Conservation (phyloP, 177 flowering plant species). For the Vitis hybrid region DNA sequence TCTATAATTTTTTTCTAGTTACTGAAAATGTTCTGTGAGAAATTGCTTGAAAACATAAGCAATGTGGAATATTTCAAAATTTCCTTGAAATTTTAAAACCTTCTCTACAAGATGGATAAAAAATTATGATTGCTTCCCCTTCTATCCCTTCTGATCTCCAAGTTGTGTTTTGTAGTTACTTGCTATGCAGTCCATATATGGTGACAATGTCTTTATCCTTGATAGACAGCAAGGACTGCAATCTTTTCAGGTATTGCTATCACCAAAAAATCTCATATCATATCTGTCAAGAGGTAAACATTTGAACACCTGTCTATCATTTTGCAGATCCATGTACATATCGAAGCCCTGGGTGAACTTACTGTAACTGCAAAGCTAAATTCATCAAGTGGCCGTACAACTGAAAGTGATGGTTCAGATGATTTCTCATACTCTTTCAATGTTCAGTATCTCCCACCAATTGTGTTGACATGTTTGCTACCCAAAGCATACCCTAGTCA, state of each 20-base stretch:
- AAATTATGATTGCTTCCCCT: neutral
- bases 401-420: slow-evolving; percentile 22
- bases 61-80: no score
- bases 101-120: neutral
- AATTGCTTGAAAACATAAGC: no score
- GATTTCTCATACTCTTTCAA: slow-evolving; percentile 62
- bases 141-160: slow-evolving; percentile 1
- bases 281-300: neutral
- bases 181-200: slow-evolving; percentile 82
- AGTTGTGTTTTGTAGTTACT: slow-evolving; percentile 53
- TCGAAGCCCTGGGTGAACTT: slow-evolving; percentile 53
- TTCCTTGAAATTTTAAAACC: no score
- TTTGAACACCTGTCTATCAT: slow-evolving; percentile 4
- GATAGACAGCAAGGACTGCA: slow-evolving; percentile 44
- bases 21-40: no score
- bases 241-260: slow-evolving; percentile 58
- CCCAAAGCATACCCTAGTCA: slow-evolving; percentile 86
- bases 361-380: slow-evolving; percentile 48
- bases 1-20: no score
- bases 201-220: slow-evolving; percentile 49
- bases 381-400: slow-evolving; percentile 21
- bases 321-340: slow-evolving; percentile 64
- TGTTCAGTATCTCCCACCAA: slow-evolving; percentile 76
- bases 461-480: slow-evolving; percentile 68
- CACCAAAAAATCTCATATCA: neutral